Percentiles rank a stretch among this genome's conserved stretches.
Evolutionary conservation across 2,329 filamentous ascomycete species (phyloP).

Genomic region (Neopestalotiopsis clavispora): DNA sequence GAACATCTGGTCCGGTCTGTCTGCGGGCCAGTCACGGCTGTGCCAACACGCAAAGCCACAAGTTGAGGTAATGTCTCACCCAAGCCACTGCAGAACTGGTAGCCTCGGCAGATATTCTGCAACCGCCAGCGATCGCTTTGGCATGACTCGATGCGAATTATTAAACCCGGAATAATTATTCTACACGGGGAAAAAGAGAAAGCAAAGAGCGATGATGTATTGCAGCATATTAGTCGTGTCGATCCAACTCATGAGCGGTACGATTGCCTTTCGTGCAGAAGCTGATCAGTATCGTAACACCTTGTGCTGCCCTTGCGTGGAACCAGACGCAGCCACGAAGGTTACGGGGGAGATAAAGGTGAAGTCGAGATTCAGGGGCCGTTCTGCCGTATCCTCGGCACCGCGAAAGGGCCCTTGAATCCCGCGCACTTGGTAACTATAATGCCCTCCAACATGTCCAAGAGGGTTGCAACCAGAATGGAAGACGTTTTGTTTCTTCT

Average conservation of each 20-base stretch:
- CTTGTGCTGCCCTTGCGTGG: not conserved
- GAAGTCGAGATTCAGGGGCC: not conserved
- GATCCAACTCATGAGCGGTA: not conserved
- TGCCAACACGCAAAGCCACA: not conserved
- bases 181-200: not conserved
- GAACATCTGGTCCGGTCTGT: not conserved
- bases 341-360: not conserved
- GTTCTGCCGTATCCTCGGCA: not conserved
- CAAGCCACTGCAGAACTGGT: not conserved
- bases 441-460: not conserved
- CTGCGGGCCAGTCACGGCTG: not conserved
- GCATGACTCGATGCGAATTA: not conserved
- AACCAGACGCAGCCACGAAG: not conserved
- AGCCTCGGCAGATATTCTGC: not conserved
- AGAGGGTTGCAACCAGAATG: not conserved
- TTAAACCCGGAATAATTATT: not conserved
- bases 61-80: not conserved
- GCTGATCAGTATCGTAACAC: not conserved
- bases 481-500: not conserved
- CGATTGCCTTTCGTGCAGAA: not conserved
- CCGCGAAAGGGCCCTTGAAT: not conserved
- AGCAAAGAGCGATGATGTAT: not conserved
- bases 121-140: not conserved
- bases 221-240: not conserved
- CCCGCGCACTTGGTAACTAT: not conserved